Evolutionary conservation across 2,329 filamentous ascomycete genomes (phyloP).

Genomic region (Phaeophleospora eucalypticola): DNA sequence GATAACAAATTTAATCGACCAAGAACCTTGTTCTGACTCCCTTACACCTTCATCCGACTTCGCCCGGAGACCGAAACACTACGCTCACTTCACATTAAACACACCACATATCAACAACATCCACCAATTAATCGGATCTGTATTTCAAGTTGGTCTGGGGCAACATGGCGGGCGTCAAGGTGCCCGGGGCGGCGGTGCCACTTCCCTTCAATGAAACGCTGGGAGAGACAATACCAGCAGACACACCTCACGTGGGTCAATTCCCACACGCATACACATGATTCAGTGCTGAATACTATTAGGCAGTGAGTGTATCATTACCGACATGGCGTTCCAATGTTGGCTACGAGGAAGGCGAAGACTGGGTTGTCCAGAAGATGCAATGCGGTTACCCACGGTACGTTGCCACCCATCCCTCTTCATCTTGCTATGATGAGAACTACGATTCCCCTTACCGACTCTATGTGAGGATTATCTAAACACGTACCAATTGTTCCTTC

Average conservation of each 20-base stretch:
- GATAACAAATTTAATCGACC: conserved; percentile 1
- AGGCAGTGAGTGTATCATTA: conserved; percentile 95
- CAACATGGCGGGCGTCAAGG: conserved; percentile 6
- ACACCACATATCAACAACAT: neutral
- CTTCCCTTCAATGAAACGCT: conserved; percentile 35
- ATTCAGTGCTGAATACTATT: conserved; percentile 10
- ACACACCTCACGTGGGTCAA: conserved; percentile 71
- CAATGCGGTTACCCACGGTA: conserved; percentile 84
- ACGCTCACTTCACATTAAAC: neutral
- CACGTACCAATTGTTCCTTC: conserved; percentile 11
- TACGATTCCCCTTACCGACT: too few species aligned
- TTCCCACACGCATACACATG: neutral
- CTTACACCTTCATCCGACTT: neutral
- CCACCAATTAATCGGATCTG: too few species aligned
- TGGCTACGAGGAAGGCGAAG: conserved; percentile 87
- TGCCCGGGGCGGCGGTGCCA: conserved; percentile 20
- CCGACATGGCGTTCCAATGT: conserved; percentile 90
- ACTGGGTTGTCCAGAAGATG: conserved; percentile 83
- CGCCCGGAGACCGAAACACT: neutral
- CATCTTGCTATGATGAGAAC: conserved; percentile 2
- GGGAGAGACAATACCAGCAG: conserved; percentile 70
- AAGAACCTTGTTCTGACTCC: neutral
- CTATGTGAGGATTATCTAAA: conserved; percentile 3
- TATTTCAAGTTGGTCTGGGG: too few species aligned
- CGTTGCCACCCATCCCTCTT: conserved; percentile 11